These are phyloP conservation scores for Obba rivulosa DNA, from an alignment of 768 basidiomycete species.

Conservation along the genomic window DNA sequence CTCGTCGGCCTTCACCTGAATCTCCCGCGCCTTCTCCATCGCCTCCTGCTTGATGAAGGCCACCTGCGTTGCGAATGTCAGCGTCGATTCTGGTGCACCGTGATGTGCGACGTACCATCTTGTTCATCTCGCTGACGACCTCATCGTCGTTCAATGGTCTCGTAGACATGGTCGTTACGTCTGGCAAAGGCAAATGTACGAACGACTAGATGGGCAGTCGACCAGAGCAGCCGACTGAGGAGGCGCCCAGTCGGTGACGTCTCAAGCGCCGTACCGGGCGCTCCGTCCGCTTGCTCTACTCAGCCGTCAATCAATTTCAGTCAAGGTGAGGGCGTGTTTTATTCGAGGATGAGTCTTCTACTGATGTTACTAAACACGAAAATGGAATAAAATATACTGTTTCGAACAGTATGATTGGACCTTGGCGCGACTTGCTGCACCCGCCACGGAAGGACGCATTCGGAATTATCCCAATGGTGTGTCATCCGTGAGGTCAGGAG, in stretches of 20 bases:
- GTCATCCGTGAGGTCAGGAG: too few species aligned
- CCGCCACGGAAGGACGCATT: too few species aligned
- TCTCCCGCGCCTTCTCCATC: constrained; percentile 94
- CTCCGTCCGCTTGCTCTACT: too few species aligned
- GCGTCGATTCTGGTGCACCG: constrained; percentile 1
- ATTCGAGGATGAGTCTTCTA: too few species aligned
- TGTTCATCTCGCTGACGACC: constrained; percentile 95
- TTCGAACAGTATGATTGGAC: too few species aligned
- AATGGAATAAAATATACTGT: too few species aligned
- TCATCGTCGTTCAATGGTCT: constrained; percentile 91
- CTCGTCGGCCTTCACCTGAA: constrained; percentile 95
- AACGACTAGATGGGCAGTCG: background rate
- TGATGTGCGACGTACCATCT: constrained; percentile 67
- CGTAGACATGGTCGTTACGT: constrained; percentile 48
- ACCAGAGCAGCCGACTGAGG: background rate
- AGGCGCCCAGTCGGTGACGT: background rate
- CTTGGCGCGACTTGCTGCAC: too few species aligned
- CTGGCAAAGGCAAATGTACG: background rate
- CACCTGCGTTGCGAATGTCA: constrained; percentile 47
- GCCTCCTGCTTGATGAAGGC: constrained; percentile 99
- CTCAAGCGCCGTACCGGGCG: background rate
- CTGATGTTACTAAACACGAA: too few species aligned
- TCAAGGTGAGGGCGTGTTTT: too few species aligned
- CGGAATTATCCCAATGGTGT: too few species aligned
- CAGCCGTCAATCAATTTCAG: too few species aligned